These are phyloP conservation scores for Kandelia obovata DNA, from an alignment of 345 rosid genomes.

Conservation along the genomic window DNA sequence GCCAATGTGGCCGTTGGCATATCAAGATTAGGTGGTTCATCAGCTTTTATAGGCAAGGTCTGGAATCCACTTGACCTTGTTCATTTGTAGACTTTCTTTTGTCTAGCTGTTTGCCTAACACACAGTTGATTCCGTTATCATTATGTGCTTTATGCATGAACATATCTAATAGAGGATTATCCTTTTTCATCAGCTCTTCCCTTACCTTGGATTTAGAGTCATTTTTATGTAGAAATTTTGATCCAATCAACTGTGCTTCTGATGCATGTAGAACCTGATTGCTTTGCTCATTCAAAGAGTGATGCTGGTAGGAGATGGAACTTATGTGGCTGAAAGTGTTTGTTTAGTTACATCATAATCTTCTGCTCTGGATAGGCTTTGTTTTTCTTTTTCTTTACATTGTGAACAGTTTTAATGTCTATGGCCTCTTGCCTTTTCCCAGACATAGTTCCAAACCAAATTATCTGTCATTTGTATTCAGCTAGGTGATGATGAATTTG, in stretches of 20 bases:
- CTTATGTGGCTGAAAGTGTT: too few relatives aligned
- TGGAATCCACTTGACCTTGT: not conserved
- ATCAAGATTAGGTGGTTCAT: slow-evolving; percentile 83
- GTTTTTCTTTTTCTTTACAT: not conserved
- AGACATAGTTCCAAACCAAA: not conserved
- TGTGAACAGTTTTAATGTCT: not conserved
- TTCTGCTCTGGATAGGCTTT: too few relatives aligned
- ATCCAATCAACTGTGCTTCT: not conserved
- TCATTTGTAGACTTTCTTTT: not conserved
- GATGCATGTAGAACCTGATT: too few relatives aligned
- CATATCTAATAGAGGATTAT: not conserved
- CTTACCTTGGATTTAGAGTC: not conserved
- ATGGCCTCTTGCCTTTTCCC: not conserved
- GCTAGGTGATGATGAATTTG: slow-evolving; percentile 93
- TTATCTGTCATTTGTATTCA: slow-evolving; percentile 29
- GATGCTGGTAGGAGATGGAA: too few relatives aligned
- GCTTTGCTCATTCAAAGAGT: too few relatives aligned
- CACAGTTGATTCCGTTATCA: not conserved
- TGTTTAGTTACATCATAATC: too few relatives aligned
- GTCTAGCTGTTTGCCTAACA: not conserved
- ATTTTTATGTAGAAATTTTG: not conserved
- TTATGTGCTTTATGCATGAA: not conserved
- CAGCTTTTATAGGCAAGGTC: slow-evolving; percentile 98
- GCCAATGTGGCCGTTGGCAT: slow-evolving; percentile 97
- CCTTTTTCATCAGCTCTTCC: not conserved